Conservation (phyloP, 352 stramenopile genomes). For the Lagenidium giganteum region DNA sequence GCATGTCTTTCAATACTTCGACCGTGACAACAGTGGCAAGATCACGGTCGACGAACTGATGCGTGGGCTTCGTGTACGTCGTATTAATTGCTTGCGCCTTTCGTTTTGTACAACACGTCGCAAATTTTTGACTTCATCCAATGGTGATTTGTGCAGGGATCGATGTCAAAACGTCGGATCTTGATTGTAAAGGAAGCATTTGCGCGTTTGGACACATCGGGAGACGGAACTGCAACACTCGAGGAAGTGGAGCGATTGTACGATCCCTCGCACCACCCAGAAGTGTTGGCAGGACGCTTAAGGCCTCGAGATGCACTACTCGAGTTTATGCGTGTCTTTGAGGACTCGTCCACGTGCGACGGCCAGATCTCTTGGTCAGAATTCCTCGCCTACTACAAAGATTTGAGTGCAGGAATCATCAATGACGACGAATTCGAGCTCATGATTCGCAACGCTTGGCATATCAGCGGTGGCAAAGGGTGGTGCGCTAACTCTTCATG, state of each 20-base stretch:
- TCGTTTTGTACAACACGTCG: too few species aligned
- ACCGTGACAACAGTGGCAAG: conserved; percentile 63
- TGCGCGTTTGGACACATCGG: conserved; percentile 42
- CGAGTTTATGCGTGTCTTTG: conserved; percentile 66
- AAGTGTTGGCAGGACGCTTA: conserved; percentile 51
- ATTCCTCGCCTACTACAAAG: conserved; percentile 85
- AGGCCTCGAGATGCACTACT: conserved; percentile 45
- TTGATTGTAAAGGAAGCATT: conserved; percentile 78
- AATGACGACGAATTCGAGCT: conserved; percentile 80
- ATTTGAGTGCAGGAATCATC: conserved; percentile 60
- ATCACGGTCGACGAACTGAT: conserved; percentile 86
- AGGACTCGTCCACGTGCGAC: conserved; percentile 19
- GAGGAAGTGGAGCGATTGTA: conserved; percentile 57
- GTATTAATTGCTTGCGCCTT: too few species aligned
- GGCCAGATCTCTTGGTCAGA: conserved; percentile 59
- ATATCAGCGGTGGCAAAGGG: conserved; percentile 61
- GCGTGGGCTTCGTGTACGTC: conserved; percentile 54
- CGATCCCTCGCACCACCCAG: conserved; percentile 61
- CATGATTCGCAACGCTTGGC: conserved; percentile 74
- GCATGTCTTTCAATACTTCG: conserved; percentile 57
- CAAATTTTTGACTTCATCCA: too few species aligned
- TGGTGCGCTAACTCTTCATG: conserved; percentile 59
- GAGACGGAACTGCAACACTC: conserved; percentile 39
- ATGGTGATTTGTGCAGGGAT: conserved; percentile 35
- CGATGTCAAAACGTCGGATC: conserved; percentile 61